phyloP scores from a whole-genome alignment of 108 stramenopile species.

The Nitzschia sp. region DNA sequence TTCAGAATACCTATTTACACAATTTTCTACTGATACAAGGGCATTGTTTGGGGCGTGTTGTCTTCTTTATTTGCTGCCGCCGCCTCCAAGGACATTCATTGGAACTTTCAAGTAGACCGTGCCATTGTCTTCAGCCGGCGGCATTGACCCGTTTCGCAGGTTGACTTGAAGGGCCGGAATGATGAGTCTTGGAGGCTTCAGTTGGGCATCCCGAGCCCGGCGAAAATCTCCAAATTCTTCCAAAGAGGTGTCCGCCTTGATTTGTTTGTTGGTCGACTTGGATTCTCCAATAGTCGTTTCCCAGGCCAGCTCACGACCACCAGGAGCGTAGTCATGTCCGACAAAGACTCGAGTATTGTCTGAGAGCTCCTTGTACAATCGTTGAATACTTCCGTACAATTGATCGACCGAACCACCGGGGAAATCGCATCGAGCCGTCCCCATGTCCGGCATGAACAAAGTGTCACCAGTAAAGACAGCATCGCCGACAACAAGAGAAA shows the following conservation, averaged over 20 bases:
- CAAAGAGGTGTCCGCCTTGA: constrained; percentile 11
- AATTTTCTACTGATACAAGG: no score
- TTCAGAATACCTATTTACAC: no score
- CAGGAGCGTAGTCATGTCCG: constrained; percentile 24
- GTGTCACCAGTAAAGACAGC: constrained; percentile 26
- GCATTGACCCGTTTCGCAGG: constrained; percentile 21
- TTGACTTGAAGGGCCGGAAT: constrained; percentile 24
- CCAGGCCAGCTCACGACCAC: constrained; percentile 27
- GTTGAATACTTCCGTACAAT: constrained; percentile 22
- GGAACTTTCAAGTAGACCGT: constrained; percentile 17
- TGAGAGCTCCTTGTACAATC: constrained; percentile 15
- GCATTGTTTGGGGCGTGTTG: no score
- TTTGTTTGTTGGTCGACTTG: constrained; percentile 15
- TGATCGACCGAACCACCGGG: constrained; percentile 22
- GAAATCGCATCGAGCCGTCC: constrained; percentile 27
- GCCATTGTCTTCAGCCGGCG: constrained; percentile 19
- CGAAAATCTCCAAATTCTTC: constrained; percentile 24
- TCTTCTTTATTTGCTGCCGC: no score
- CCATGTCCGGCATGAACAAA: constrained; percentile 28
- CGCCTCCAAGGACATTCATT: constrained; percentile 21
- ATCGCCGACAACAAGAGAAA: constrained; percentile 19
- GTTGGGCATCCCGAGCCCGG: constrained; percentile 14
- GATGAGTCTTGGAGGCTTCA: constrained; percentile 15
- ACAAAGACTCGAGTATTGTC: constrained; percentile 26
- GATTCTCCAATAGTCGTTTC: constrained; percentile 24